Percentiles rank a stretch among this genome's conserved stretches.
phyloP scores from a whole-genome alignment of 1,139 yeast genomes.

The Yamadazyma friedrichii region DNA sequence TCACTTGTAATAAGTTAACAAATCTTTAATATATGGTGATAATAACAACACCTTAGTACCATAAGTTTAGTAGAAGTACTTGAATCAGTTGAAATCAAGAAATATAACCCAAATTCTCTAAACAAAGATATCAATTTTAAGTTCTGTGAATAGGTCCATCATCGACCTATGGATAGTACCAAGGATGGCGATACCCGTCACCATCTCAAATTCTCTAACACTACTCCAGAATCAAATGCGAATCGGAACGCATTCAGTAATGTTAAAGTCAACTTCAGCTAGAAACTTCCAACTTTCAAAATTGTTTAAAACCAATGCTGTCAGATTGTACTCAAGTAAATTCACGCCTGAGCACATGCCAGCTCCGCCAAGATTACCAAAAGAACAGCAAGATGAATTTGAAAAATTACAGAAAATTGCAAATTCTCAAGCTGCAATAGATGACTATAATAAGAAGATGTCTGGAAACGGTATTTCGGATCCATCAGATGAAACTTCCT shows the following conservation, averaged over 20 bases:
- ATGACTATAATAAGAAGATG: constrained; percentile 61
- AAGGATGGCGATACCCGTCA: background rate
- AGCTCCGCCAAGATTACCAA: constrained; percentile 81
- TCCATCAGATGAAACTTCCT: constrained; percentile 14
- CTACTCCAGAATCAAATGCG: constrained; percentile 6
- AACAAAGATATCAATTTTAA: no score
- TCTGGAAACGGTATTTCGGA: constrained; percentile 29
- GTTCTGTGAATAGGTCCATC: background rate
- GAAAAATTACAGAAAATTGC: constrained; percentile 83
- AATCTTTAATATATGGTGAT: no score
- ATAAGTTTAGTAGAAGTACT: no score
- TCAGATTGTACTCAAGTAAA: constrained; percentile 17
- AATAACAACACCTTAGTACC: background rate
- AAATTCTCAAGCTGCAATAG: constrained; percentile 75
- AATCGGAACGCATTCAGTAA: constrained; percentile 2
- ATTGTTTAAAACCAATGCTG: background rate
- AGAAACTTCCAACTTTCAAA: background rate
- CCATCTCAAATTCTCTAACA: background rate
- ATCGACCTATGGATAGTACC: background rate
- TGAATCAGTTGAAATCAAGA: no score
- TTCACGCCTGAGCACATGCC: constrained; percentile 43
- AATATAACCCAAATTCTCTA: no score
- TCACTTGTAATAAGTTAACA: no score
- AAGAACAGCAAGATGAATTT: constrained; percentile 90
- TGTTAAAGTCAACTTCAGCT: background rate